Base-by-base conservation (phyloP, 1,284 basidiomycete genomes). In the Malassezia psittaci region DNA sequence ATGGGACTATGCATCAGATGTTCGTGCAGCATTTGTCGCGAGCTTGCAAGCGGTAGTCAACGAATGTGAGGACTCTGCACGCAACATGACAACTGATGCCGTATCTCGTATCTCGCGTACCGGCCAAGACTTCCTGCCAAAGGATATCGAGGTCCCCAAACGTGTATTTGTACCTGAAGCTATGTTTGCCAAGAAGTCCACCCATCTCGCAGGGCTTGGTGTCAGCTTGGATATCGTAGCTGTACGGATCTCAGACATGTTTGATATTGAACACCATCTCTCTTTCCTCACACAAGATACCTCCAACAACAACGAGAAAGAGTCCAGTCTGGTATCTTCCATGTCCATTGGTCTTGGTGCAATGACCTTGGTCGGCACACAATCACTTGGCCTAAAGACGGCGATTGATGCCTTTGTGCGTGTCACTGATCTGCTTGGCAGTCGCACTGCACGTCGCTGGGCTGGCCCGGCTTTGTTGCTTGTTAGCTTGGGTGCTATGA, bases 131-230 rank as follows among this genome's bases (percentile, higher is more conserved):
- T 83, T 88, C 75, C 81, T 96, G 10, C 90, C 91, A 0, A 80
- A 54, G 11, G 52, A 65, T 32, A 59, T 53, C 2, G 61, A 68
- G 49, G 58, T 61, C 43, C 59, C 63, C 5, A 53, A 66, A 48
- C 80, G 90, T 9, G 83, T 91, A 11, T 98, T 99, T 79, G 84
- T 90, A 78, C 88, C 93, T 11, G 85, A 91, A 69, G 90, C 88
- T 16, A 98, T 99, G 94, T 99, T 98, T 78, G 38, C 71, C 79
- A 60, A 83, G 79, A 67, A 78, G 79, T 77, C 24, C 72, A 76
- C 47, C 78, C 78, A 68, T 76, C 42, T 74, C 12, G 62, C 66
- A 2, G 68, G 70, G 0, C 58, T 74, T 5, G 71, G 72, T 2
- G 57, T 74, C 15, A 52, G 57, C 34, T 46, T 60, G 5, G 66